Conservation (phyloP, 805 yeast genomes). For the Ogataea pini region DNA sequence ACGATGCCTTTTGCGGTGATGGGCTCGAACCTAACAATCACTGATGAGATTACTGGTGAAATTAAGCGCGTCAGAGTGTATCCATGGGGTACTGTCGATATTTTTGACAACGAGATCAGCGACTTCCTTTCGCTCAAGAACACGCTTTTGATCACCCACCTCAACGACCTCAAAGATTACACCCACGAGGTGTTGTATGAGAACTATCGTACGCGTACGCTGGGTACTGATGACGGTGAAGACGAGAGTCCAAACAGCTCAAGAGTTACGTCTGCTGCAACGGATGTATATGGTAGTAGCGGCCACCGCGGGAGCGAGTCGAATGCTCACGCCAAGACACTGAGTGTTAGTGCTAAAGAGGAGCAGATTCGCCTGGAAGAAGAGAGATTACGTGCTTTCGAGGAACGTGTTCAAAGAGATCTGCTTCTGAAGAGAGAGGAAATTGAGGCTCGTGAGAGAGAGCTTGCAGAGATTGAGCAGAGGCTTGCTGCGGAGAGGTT, state of each 20-base stretch:
- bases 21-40: slow-evolving; percentile 49
- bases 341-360: slow-evolving; percentile 51
- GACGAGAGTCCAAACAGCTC: slow-evolving; percentile 10
- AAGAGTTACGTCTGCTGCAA: slow-evolving; percentile 18
- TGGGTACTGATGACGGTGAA: slow-evolving; percentile 22
- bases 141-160: slow-evolving; percentile 76
- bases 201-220: slow-evolving; percentile 74
- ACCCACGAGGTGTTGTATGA: slow-evolving; percentile 88
- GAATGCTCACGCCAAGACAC: neutral
- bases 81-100: slow-evolving; percentile 67
- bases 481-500: slow-evolving; percentile 32
- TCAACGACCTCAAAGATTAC: slow-evolving; percentile 83
- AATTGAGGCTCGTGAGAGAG: slow-evolving; percentile 79
- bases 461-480: slow-evolving; percentile 73
- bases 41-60: slow-evolving; percentile 39
- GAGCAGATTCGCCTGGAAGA: slow-evolving; percentile 89
- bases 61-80: slow-evolving; percentile 53
- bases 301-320: slow-evolving; percentile 1
- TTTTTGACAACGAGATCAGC: slow-evolving; percentile 65
- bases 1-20: slow-evolving; percentile 65
- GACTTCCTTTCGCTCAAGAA: slow-evolving; percentile 82
- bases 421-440: slow-evolving; percentile 78
- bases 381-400: slow-evolving; percentile 82
- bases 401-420: slow-evolving; percentile 87
- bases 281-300: slow-evolving; percentile 11